Evolutionary conservation across 1,284 basidiomycete species (phyloP), one percentile per base, ranked within the genome.

Genomic region (Rhizoctonia solani): DNA sequence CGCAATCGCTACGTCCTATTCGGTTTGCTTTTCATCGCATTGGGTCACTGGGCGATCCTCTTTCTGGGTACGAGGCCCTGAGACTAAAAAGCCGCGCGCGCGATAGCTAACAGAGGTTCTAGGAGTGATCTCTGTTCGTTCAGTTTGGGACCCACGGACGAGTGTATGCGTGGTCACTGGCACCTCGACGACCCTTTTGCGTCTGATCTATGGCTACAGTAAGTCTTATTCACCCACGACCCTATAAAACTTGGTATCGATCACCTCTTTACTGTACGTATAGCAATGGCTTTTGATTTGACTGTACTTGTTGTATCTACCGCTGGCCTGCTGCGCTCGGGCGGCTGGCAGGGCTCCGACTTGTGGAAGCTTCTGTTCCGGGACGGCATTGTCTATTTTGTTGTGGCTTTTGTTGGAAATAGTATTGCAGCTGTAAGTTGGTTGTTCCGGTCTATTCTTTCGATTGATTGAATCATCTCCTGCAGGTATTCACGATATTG

Each of bases 151-250:
- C 32, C 70, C 78, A 4, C 32, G 58, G 11, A 66, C 67, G 4
- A 69, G 73, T 14, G 69, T 76, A 0, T 89, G 88, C 70, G 74
- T 81, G 34, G 82, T 89, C 41, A 77, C 76, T 27, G 78, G 79
- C 30, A 85, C 84, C 21, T 81, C 82, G 66, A 80, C 84, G 5
- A 76, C 82, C 8, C 78, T 86, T 69, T 78, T 89, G 54, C 87
- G 85, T 68, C 77, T 83, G 58, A 85, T 83, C 6, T 88, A 87
- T 76, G 87, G 87, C 75, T 86, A 82, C 72, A 89, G 88, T 88
- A 73, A 68, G 85, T 81, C 11, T 5, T 25, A 46, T 29, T 27
- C 14, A 16, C 32, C 32, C 13, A 9, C 6, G 8, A 46, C 6
- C 5, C 8, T 6, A 21, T 9, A 46, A 9, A 19, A 46, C n/a